Evolutionary conservation across 768 basidiomycete genomes (phyloP).

Genomic region (Amanita rubescens): DNA sequence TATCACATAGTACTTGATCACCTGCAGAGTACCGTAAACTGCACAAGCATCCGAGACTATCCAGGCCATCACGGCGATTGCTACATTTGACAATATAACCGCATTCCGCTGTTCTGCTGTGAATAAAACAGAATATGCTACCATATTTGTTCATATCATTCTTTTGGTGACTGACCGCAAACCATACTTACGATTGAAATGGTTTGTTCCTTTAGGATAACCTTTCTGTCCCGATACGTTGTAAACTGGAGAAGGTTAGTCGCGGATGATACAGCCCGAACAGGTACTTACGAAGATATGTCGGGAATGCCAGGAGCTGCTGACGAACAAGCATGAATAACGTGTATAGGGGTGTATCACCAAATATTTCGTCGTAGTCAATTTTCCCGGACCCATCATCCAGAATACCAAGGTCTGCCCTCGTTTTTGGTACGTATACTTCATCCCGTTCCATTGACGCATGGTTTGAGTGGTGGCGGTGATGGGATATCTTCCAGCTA

Average conservation of each 20-base stretch:
- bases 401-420: constrained; percentile 46
- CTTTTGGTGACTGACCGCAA: not conserved
- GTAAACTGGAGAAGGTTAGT: constrained; percentile 32
- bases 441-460: constrained; percentile 50
- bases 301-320: constrained; percentile 53
- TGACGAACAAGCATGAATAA: constrained; percentile 48
- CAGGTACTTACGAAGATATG: constrained; percentile 44
- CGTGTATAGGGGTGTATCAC: constrained; percentile 56
- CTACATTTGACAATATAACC: constrained; percentile 51
- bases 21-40: constrained; percentile 29
- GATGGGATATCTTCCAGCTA: constrained; percentile 49
- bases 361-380: constrained; percentile 48
- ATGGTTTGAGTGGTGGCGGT: constrained; percentile 44
- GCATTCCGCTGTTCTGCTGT: constrained; percentile 41
- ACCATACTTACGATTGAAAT: constrained; percentile 47
- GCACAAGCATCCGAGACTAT: constrained; percentile 28
- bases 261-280: not conserved
- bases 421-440: constrained; percentile 55
- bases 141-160: not conserved
- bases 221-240: constrained; percentile 56
- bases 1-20: constrained; percentile 43
- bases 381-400: constrained; percentile 25
- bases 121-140: constrained; percentile 53
- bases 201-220: constrained; percentile 60
- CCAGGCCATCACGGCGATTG: constrained; percentile 42